These are phyloP conservation scores for Carex scoparia DNA, from an alignment of 176 grass and related monocot species.

Conservation along the genomic window DNA sequence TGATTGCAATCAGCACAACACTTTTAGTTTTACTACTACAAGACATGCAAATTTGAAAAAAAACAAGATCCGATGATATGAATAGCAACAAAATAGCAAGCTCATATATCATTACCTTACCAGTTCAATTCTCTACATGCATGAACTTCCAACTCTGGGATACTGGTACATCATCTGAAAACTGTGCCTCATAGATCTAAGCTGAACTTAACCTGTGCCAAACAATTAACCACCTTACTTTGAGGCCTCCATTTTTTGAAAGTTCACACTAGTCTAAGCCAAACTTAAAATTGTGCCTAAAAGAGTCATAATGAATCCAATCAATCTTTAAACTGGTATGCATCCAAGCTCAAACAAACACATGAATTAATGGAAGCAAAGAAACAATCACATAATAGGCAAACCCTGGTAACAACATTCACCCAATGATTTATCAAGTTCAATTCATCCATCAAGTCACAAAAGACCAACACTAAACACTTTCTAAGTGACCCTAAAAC, in stretches of 20 bases:
- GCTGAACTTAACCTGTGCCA: not conserved
- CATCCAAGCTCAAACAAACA: not conserved
- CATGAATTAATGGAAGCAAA: not conserved
- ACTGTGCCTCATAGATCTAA: not conserved
- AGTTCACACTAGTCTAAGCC: not conserved
- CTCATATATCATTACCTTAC: no score
- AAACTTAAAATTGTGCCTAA: not conserved
- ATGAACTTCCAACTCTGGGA: no score
- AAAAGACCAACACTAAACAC: not conserved
- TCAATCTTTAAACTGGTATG: not conserved
- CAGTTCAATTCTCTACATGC: no score
- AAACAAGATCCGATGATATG: no score
- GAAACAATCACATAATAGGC: not conserved
- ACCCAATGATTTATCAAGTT: constrained; percentile 3
- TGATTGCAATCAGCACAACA: no score
- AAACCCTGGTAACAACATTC: not conserved
- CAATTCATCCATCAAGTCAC: constrained; percentile 14
- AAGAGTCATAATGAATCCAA: not conserved
- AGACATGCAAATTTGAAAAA: no score
- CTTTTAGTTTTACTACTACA: no score
- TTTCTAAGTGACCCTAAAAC: not conserved
- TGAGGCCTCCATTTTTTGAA: not conserved
- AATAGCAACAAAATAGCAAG: no score
- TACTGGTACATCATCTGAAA: no score
- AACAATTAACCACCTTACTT: not conserved